A percentile compares a stretch with the other conserved stretches of the same genome.
Evolutionary conservation across 257 asterid species (phyloP).

Genomic region (Datura wrightii): DNA sequence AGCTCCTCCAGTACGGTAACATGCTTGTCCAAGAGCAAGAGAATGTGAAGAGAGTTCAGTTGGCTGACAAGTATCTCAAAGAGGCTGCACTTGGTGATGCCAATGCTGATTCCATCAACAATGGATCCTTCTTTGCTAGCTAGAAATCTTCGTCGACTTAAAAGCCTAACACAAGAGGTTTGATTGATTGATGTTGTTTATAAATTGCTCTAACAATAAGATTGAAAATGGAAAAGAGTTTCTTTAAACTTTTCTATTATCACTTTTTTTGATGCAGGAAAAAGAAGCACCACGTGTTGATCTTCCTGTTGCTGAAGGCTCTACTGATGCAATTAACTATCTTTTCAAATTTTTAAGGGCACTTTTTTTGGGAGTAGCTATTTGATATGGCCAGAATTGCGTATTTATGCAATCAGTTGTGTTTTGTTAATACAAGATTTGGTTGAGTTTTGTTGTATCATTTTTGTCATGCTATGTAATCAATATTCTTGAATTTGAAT

Average conservation of each 20-base stretch:
- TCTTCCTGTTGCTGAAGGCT: background rate
- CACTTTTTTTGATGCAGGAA: background rate
- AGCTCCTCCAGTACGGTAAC: conserved; percentile 49
- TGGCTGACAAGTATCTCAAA: conserved; percentile 48
- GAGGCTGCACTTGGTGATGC: conserved; percentile 57
- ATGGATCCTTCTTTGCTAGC: conserved; percentile 43
- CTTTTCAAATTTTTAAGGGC: background rate
- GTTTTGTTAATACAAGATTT: conserved; percentile 8
- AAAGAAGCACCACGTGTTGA: background rate
- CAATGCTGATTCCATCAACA: conserved; percentile 42
- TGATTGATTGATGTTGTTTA: background rate
- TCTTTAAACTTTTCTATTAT: background rate
- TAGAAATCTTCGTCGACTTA: background rate
- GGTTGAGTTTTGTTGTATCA: background rate
- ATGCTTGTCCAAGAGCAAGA: conserved; percentile 55
- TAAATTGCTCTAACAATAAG: background rate
- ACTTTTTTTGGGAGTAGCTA: background rate
- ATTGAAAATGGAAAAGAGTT: background rate
- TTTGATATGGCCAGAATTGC: background rate
- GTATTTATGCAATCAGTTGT: background rate
- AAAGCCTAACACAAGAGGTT: background rate
- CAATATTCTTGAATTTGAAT: background rate
- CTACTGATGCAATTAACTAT: too few relatives aligned
- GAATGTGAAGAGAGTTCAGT: conserved; percentile 47
- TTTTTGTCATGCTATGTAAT: background rate